These are phyloP conservation scores for Incumbomyces lentus DNA, from an alignment of 2,329 filamentous ascomycete species.

Conservation along the genomic window DNA sequence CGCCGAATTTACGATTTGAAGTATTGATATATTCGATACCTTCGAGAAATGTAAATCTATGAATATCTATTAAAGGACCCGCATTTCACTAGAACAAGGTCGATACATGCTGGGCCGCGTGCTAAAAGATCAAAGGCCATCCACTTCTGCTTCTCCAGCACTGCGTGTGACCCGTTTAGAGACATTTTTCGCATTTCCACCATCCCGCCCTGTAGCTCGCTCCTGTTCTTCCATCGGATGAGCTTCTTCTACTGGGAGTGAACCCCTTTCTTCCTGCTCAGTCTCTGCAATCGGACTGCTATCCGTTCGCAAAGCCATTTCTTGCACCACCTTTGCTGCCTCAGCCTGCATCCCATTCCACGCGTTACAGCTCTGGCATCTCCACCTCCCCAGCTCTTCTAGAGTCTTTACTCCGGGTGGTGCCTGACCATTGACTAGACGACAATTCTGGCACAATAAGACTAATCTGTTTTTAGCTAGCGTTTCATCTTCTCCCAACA, in stretches of 20 bases:
- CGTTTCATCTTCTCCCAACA: constrained; percentile 91
- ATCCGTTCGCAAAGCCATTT: constrained; percentile 36
- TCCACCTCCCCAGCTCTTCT: constrained; percentile 76
- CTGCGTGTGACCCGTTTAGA: constrained; percentile 18
- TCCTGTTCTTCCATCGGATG: constrained; percentile 1
- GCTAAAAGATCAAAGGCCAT: neutral
- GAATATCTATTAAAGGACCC: neutral
- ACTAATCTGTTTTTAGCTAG: constrained; percentile 82
- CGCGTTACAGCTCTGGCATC: constrained; percentile 72
- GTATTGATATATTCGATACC: too few species aligned
- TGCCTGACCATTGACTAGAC: constrained; percentile 89
- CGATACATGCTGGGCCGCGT: too few species aligned
- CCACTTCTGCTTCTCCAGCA: neutral
- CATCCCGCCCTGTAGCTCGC: constrained; percentile 14
- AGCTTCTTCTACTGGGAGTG: neutral
- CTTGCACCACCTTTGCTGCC: constrained; percentile 59
- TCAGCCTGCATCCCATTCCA: constrained; percentile 62
- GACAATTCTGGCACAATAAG: constrained; percentile 70
- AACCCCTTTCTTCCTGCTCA: constrained; percentile 1
- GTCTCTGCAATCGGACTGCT: neutral
- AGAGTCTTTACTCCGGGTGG: constrained; percentile 71
- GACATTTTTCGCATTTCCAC: constrained; percentile 7
- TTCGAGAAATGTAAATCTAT: too few species aligned
- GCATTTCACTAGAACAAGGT: neutral
- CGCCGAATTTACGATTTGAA: too few species aligned